phyloP scores from a whole-genome alignment of 345 rosid species.

The Orychophragmus violaceus region DNA sequence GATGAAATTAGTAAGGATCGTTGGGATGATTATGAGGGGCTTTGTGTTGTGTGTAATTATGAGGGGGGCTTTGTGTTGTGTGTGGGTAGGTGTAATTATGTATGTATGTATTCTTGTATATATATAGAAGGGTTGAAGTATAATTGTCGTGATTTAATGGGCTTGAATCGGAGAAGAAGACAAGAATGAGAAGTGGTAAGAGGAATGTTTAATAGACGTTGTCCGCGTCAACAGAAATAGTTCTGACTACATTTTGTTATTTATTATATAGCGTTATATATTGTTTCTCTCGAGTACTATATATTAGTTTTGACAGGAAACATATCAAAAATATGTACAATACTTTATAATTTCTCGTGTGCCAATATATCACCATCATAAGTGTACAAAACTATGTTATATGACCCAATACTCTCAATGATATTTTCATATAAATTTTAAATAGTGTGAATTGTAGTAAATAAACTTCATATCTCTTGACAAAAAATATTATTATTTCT shows the following conservation, averaged over 20 bases:
- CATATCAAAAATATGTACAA: not conserved
- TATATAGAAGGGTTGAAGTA: slow-evolving; percentile 21
- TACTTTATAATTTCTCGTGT: not conserved
- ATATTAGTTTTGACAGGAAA: slow-evolving; percentile 3
- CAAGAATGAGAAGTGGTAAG: slow-evolving; percentile 14
- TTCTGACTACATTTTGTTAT: not conserved
- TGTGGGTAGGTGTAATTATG: not conserved
- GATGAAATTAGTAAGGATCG: not conserved
- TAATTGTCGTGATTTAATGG: slow-evolving; percentile 24
- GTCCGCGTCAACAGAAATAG: slow-evolving; percentile 18
- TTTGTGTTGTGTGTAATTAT: not conserved
- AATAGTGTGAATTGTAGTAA: not conserved
- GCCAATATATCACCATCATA: not conserved
- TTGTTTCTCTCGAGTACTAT: not conserved
- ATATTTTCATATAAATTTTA: not conserved
- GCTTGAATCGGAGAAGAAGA: slow-evolving; percentile 25
- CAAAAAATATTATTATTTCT: not conserved
- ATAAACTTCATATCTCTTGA: not conserved
- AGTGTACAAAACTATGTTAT: not conserved
- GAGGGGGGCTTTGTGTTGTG: not conserved
- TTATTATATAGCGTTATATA: not conserved
- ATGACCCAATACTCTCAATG: not conserved
- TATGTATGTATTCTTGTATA: not conserved
- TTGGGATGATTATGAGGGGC: not conserved
- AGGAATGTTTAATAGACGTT: slow-evolving; percentile 32